Conservation (phyloP, 192 early-diverging fungal species). For the Backusella morwellensis region DNA sequence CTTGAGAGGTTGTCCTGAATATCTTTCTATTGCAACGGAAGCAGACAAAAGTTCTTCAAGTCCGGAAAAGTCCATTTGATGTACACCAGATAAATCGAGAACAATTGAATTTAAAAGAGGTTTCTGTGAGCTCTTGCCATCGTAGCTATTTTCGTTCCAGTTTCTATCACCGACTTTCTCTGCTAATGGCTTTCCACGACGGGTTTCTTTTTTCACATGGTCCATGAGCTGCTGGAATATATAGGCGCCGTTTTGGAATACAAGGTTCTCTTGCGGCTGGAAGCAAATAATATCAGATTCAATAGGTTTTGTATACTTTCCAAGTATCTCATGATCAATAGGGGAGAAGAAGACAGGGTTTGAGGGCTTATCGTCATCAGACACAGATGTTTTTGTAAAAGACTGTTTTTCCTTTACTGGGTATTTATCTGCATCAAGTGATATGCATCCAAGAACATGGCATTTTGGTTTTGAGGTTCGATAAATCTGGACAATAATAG, state of each 20-base stretch:
- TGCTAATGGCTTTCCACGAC: slow-evolving; percentile 15
- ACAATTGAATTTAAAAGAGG: slow-evolving; percentile 68
- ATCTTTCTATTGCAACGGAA: slow-evolving; percentile 36
- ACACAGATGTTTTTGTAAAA: background rate
- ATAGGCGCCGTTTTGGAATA: slow-evolving; percentile 68
- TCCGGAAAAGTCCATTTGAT: slow-evolving; percentile 79
- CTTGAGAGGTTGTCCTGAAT: slow-evolving; percentile 8
- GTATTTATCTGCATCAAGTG: slow-evolving; percentile 17
- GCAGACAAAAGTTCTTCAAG: slow-evolving; percentile 70
- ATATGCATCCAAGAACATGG: slow-evolving; percentile 44
- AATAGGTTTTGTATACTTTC: background rate
- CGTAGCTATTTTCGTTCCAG: slow-evolving; percentile 39
- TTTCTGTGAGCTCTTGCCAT: slow-evolving; percentile 33
- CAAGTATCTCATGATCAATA: slow-evolving; percentile 15
- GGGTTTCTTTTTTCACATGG: slow-evolving; percentile 19
- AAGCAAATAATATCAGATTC: slow-evolving; percentile 70
- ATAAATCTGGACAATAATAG: slow-evolving; percentile 72
- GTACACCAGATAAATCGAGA: slow-evolving; percentile 79
- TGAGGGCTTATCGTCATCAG: background rate
- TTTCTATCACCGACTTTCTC: slow-evolving; percentile 11
- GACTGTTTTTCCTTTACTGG: background rate
- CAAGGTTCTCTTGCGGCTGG: slow-evolving; percentile 59
- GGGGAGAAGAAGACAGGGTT: slow-evolving; percentile 28
- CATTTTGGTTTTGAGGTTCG: slow-evolving; percentile 75
- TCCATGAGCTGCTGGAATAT: slow-evolving; percentile 52